phyloP scores from a whole-genome alignment of 73 alveolate genomes.

The Paramecium tetraurelia region DNA sequence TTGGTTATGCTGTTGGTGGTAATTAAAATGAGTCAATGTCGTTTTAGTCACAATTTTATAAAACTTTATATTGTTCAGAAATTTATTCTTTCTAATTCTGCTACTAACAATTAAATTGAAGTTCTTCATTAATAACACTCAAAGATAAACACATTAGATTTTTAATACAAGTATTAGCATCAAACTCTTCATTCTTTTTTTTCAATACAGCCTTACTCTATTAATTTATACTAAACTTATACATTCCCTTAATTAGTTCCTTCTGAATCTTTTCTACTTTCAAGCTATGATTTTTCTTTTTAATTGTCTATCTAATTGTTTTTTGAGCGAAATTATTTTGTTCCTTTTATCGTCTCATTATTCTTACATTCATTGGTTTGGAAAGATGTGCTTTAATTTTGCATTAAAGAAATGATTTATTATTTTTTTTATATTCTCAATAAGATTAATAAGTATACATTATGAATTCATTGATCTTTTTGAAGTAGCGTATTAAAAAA shows the following conservation, averaged over 20 bases:
- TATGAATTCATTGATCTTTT: neutral
- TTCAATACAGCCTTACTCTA: neutral
- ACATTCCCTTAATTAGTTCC: conserved; percentile 3
- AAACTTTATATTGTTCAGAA: neutral
- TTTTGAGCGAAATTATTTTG: neutral
- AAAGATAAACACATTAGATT: neutral
- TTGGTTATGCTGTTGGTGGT: neutral
- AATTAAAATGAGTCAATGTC: neutral
- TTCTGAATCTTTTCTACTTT: neutral
- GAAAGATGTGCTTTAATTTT: neutral
- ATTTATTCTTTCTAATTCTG: neutral
- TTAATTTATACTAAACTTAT: neutral
- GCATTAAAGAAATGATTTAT: neutral
- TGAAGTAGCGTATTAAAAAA: neutral
- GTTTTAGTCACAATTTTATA: neutral
- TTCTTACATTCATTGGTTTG: neutral
- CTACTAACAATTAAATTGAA: neutral
- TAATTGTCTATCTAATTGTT: neutral
- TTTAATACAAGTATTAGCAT: neutral
- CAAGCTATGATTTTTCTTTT: neutral
- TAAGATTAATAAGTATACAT: neutral
- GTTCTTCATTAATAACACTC: neutral
- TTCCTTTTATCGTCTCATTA: neutral
- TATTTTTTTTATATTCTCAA: neutral
- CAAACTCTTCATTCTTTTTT: neutral